A percentile compares a stretch with the other conserved stretches of the same genome.
These are phyloP conservation scores for Mycena chlorophos DNA, from an alignment of 768 basidiomycete genomes.

Conservation along the genomic window DNA sequence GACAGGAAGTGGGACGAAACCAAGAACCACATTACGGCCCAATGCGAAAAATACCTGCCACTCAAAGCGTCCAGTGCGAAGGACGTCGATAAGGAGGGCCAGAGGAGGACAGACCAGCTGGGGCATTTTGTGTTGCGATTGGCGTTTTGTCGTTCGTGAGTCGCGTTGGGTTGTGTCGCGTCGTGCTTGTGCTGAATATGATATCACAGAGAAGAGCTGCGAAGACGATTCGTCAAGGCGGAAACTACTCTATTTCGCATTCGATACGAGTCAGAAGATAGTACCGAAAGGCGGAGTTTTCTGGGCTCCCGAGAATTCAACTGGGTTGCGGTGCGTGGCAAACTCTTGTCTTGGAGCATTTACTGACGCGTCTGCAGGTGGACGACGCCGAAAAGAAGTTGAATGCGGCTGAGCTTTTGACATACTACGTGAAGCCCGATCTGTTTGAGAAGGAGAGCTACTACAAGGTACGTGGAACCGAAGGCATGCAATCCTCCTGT, in stretches of 20 bases:
- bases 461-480: conserved; percentile 61
- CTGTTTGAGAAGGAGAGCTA: conserved; percentile 57
- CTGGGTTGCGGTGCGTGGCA: conserved; percentile 55
- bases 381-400: conserved; percentile 52
- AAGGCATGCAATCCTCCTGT: not conserved
- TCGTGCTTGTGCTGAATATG: conserved; percentile 2
- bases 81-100: conserved; percentile 49
- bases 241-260: conserved; percentile 83
- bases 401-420: conserved; percentile 49
- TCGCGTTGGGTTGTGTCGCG: conserved; percentile 22
- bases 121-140: conserved; percentile 92
- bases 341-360: not conserved
- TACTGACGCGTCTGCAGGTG: conserved; percentile 45
- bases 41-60: conserved; percentile 77
- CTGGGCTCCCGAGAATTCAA: conserved; percentile 63
- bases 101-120: conserved; percentile 82
- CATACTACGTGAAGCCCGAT: conserved; percentile 36
- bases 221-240: conserved; percentile 85
- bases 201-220: conserved; percentile 75
- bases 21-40: conserved; percentile 55
- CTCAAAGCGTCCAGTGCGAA: conserved; percentile 58
- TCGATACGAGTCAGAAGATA: conserved; percentile 69
- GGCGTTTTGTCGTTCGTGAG: conserved; percentile 96
- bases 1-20: conserved; percentile 82
- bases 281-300: conserved; percentile 62